A percentile compares a stretch with the other conserved stretches of the same genome.
Conservation (phyloP, 2,329 filamentous ascomycete genomes). For the Fusarium oxysporum region DNA sequence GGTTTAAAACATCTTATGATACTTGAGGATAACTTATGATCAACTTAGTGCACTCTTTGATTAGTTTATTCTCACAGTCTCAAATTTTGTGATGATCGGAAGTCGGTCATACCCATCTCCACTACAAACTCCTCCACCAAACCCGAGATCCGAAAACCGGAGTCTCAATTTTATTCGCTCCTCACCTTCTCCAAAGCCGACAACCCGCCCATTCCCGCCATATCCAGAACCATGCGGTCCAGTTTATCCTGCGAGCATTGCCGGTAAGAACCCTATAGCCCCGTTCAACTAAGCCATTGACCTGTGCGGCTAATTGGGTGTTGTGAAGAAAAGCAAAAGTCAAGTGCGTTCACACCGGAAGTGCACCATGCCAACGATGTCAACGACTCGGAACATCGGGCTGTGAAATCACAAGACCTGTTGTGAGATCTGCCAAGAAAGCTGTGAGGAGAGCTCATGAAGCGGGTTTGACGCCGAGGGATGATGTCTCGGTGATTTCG, state of each 20-base stretch:
- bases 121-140: not conserved
- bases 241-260: slow-evolving; percentile 52
- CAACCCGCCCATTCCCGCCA: not conserved
- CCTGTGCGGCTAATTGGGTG: no score
- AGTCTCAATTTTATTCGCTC: not conserved
- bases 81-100: not conserved
- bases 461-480: not conserved
- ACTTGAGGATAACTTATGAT: fast-evolving
- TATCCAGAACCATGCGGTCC: slow-evolving; percentile 42
- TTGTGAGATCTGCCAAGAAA: slow-evolving; percentile 11
- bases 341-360: slow-evolving; percentile 50
- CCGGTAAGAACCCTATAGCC: slow-evolving; percentile 36
- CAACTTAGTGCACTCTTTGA: no score
- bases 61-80: no score
- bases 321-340: slow-evolving; percentile 49
- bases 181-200: slow-evolving; percentile 19
- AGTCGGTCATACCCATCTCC: not conserved
- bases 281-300: no score
- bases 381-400: slow-evolving; percentile 40
- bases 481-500: not conserved
- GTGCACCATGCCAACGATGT: slow-evolving; percentile 49
- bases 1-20: fast-evolving
- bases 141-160: slow-evolving; percentile 23
- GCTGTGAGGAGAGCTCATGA: not conserved
- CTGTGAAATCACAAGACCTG: slow-evolving; percentile 44